Base-by-base conservation (phyloP, 1,139 yeast species). In the Sugiyamaella neomexicana region DNA sequence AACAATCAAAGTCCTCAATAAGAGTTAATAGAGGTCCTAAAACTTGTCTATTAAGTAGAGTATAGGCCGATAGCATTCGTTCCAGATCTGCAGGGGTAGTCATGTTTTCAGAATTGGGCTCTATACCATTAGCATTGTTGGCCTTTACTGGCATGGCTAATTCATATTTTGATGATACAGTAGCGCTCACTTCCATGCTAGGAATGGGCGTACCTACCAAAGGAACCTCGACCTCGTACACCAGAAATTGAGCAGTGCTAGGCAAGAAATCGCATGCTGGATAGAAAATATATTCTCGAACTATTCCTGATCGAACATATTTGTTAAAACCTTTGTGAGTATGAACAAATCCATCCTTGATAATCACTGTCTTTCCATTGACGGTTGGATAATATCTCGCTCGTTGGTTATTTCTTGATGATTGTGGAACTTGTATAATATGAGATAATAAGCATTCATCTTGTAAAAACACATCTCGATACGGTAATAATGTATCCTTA, bases 391-490 rank as follows among this genome's bases (percentile, higher is more conserved):
- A 84, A 31, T 80, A 70, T 57, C 78, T 74, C 1, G 82, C 72
- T 36, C 78, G 67, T 48, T 75, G 74, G 40, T 74, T 64, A 55
- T 74, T 71, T 17, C 78, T 66, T 1, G 77, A 68, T 41, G 65
- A 63, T 7, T 76, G 69, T 1, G 72, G 64, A 2, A 69, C 60
- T 54, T 77, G 72, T 29, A 88, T 69, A 23, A 89, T 79, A 68
- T 89, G 97, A 0, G 90, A 81, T 52, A 80, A 79, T 7, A 89
- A 72, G 65, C 88, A 89, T 29, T 86, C 91, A 48, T 82, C 84
- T 51, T 75, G 78, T 54, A 79, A 79, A 65, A 91, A 86, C 20
- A 84, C 68, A 2, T 86, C 89, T 13, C 68, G 68, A 54, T 83
- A 76, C 1, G 78, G 68, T 3, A 70, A 60, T 23, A 77, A 75